Conservation (phyloP, 345 rosid genomes). For the Acer campestre region DNA sequence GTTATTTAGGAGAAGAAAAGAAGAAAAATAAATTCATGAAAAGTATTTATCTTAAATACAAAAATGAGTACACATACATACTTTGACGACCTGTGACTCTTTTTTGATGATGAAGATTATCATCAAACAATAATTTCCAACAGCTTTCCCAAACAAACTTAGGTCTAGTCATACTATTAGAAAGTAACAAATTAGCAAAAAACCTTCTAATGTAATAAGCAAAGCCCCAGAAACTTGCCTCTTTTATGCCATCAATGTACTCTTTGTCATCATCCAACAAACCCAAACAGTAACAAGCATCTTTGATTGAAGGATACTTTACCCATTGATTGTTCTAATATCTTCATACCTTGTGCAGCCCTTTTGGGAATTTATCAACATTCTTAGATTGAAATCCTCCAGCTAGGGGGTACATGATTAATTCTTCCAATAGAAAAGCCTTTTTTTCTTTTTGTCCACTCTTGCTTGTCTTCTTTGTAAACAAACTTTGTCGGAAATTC, state of each 20-base stretch:
- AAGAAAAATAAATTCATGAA: too few species aligned
- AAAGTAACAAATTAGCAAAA: not conserved
- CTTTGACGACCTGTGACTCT: too few species aligned
- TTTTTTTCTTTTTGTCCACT: not conserved
- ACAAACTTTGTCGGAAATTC: not conserved
- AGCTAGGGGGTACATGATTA: not conserved
- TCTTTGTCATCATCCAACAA: constrained; percentile 20
- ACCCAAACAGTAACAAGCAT: constrained; percentile 14
- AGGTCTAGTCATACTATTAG: not conserved
- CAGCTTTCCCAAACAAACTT: not conserved
- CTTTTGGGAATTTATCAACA: not conserved
- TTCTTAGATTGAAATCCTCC: constrained; percentile 10
- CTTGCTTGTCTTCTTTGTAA: not conserved
- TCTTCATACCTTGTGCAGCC: not conserved
- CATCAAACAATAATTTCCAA: too few species aligned
- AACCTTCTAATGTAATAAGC: not conserved
- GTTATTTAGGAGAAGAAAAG: too few species aligned
- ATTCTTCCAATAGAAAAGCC: constrained; percentile 2
- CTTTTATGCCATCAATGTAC: constrained; percentile 2
- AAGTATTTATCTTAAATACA: too few species aligned
- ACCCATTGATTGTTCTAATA: constrained; percentile 3
- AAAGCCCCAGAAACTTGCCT: not conserved
- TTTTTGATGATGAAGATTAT: too few species aligned
- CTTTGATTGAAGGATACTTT: not conserved
- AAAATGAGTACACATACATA: too few species aligned